These are phyloP conservation scores for Gaeumannomyces sp. DNA, from an alignment of 2,329 filamentous ascomycete genomes.

Conservation along the genomic window DNA sequence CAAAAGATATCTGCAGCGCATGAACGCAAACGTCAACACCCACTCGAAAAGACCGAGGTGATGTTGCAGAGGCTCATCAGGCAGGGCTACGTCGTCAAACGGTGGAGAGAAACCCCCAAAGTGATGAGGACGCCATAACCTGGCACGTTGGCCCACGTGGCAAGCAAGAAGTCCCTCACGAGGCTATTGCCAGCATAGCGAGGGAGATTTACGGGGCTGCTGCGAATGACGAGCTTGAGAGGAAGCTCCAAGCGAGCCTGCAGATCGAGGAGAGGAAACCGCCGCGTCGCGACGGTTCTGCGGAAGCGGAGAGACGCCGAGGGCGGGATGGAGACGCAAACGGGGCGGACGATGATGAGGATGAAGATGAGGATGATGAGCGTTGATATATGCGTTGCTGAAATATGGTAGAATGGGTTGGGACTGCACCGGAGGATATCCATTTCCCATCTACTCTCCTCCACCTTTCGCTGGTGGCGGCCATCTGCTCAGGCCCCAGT, in stretches of 20 bases:
- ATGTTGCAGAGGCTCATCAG: slow-evolving; percentile 68
- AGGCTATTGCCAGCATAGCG: slow-evolving; percentile 67
- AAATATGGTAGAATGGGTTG: not conserved
- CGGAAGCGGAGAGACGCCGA: not conserved
- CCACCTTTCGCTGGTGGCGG: not conserved
- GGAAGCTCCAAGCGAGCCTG: slow-evolving; percentile 55
- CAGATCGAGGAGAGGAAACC: slow-evolving; percentile 34
- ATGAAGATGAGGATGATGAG: not conserved
- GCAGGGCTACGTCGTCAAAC: slow-evolving; percentile 79
- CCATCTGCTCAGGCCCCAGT: not conserved
- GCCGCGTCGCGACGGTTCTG: not conserved
- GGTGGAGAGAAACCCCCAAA: slow-evolving; percentile 53
- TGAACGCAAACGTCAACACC: slow-evolving; percentile 65
- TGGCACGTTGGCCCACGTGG: slow-evolving; percentile 83
- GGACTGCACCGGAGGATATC: not conserved
- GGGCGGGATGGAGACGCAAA: not conserved
- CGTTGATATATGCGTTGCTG: not conserved
- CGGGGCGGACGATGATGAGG: not conserved
- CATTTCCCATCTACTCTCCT: not conserved
- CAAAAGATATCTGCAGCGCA: slow-evolving; percentile 63
- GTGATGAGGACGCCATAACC: slow-evolving; percentile 69
- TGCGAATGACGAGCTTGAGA: slow-evolving; percentile 46
- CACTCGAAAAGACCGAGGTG: slow-evolving; percentile 57
- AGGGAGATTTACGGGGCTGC: slow-evolving; percentile 51
- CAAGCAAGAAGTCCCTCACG: slow-evolving; percentile 75